Base-by-base conservation (phyloP, 345 rosid species). In the Gossypium australe region DNA sequence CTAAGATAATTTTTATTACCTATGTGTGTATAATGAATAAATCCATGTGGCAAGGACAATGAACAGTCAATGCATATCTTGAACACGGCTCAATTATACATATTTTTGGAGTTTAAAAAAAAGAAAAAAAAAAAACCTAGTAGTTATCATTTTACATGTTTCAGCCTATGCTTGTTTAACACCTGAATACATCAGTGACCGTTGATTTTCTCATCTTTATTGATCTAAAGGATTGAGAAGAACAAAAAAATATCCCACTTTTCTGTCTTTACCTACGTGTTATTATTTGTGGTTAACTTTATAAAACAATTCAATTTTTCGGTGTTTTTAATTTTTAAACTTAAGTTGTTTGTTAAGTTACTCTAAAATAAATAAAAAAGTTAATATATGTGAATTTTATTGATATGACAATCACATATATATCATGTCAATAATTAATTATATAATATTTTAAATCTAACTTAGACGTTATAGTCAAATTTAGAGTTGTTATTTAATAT, bases 401-500 rank as follows among this genome's bases (percentile, higher is more conserved):
- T 5, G 1, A 34, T 34, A 5, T 34, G 7, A 34, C 0, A 34
- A 5, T 0, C 0, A 0, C 0, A 34, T 34, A 0, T 5, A 5
- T 34, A 1, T 34, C 0, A 34, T 34, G 1, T 34, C 1, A 34
- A 34, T 34, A 34, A 34, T 34, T 34, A 34, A 34, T 34, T 34
- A 34, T 34, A 6, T 34, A 34, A 34, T 1, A 34, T 6, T 0
- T 0, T 0, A 34, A 34, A 34, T 34, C 0, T 0, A 3, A 6
- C 0, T 0, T 4, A 34, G 0, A 34, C 0, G 0, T 34, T 34
- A 34, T 34, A 0, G 1, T 1, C 0, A 34, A 34, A 34, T 34
- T 0, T 34, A 0, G 0, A 34, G 6, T 34, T 0, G 6, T 34
- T 34, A 34, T 1, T 4, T 4, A 34, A 4, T 34, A 34, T 4